These are phyloP conservation scores for Thielaviopsis cerberus DNA, from an alignment of 2,329 filamentous ascomycete species.

Conservation along the genomic window DNA sequence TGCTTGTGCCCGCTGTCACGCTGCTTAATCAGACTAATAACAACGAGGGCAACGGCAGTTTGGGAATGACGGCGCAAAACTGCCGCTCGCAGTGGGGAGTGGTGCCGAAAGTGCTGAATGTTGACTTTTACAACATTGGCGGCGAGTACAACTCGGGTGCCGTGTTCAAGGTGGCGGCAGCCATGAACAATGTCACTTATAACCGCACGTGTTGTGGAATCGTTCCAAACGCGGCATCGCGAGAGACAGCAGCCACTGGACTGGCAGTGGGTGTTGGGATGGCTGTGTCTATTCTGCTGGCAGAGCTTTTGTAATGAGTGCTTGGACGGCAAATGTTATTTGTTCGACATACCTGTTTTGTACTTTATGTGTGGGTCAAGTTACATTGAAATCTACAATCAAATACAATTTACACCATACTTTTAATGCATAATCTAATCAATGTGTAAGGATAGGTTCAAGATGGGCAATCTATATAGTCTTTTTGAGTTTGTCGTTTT, in stretches of 20 bases:
- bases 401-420: too few relatives aligned
- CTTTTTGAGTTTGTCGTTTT: not conserved
- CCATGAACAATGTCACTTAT: conserved; percentile 56
- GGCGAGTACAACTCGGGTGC: conserved; percentile 36
- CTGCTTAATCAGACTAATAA: conserved; percentile 56
- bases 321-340: not conserved
- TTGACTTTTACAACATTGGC: conserved; percentile 68
- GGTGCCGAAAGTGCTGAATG: conserved; percentile 60
- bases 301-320: not conserved
- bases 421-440: too few relatives aligned
- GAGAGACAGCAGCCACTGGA: not conserved
- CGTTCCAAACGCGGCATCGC: conserved; percentile 14
- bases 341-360: not conserved
- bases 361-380: too few relatives aligned
- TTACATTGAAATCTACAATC: too few relatives aligned
- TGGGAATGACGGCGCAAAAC: conserved; percentile 44
- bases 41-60: conserved; percentile 42
- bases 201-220: conserved; percentile 37
- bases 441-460: too few relatives aligned
- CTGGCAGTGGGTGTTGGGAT: not conserved
- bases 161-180: conserved; percentile 56
- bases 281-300: not conserved
- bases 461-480: too few relatives aligned
- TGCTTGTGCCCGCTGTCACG: conserved; percentile 56
- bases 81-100: conserved; percentile 45